phyloP scores from a whole-genome alignment of 371 early-diverging fungal species.

The Mortierella sp. region DNA sequence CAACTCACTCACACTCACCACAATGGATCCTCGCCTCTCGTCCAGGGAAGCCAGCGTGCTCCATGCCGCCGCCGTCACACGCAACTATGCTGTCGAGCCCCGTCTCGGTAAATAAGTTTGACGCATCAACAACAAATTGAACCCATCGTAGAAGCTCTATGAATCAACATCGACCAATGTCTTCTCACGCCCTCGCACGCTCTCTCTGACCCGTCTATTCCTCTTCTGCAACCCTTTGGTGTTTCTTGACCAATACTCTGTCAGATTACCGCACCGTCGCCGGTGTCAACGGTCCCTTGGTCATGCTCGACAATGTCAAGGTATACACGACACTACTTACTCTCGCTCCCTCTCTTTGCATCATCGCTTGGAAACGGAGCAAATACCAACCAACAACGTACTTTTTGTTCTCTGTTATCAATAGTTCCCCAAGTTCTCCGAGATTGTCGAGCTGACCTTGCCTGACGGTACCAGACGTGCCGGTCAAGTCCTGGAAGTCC shows the following conservation, averaged over 20 bases:
- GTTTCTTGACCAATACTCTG: neutral
- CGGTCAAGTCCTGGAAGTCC: slow-evolving; percentile 99
- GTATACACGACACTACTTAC: slow-evolving; percentile 58
- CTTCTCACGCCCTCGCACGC: slow-evolving; percentile 17
- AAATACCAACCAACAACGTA: neutral
- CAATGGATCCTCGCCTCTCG: slow-evolving; percentile 61
- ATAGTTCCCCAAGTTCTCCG: slow-evolving; percentile 97
- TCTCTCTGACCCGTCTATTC: slow-evolving; percentile 19
- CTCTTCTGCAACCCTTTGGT: slow-evolving; percentile 9
- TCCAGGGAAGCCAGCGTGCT: slow-evolving; percentile 75
- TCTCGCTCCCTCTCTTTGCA: neutral
- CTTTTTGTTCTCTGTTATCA: slow-evolving; percentile 17
- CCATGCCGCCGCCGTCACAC: slow-evolving; percentile 87
- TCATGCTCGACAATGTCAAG: slow-evolving; percentile 99
- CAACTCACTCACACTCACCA: slow-evolving; percentile 2
- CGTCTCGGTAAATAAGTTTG: slow-evolving; percentile 79
- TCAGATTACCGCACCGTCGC: slow-evolving; percentile 98
- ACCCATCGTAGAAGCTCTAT: neutral
- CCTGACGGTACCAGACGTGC: slow-evolving; percentile 97
- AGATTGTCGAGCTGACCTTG: slow-evolving; percentile 98
- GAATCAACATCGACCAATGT: slow-evolving; percentile 15
- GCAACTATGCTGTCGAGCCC: slow-evolving; percentile 92
- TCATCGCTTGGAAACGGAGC: neutral
- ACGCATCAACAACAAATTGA: neutral
- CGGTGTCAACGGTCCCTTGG: slow-evolving; percentile 99